Evolutionary conservation across 352 stramenopile genomes (phyloP), one percentile per base, ranked within the genome.

Genomic region (Lagenidium giganteum): DNA sequence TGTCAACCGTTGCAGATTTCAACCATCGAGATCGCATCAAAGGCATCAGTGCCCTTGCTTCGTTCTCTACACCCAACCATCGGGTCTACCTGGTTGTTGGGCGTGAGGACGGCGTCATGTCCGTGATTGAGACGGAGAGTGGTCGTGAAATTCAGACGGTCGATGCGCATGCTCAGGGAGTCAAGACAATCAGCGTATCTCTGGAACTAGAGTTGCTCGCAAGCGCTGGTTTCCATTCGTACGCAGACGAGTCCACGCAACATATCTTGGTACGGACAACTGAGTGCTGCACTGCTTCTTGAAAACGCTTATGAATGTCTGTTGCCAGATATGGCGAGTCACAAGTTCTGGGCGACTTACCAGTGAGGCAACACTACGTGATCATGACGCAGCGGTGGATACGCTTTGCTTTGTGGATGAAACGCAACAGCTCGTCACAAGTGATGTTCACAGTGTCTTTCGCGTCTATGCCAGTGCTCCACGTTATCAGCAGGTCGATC

Each of bases 201-300:
- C 47, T 20, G 5, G 59, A 76, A 13, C 59, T 61, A 28, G 67
- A 78, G 29, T 68, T 64, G 35, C 47, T 90, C 8, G 74, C 77
- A 5, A 87, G 69, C 42, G 64, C 72, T 21, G 71, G 77, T 0
- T 70, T 66, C 21, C 54, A 81, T 32, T 79, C 74, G 18, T 87
- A 83, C 43, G 61, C 72, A 5, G 77, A 90, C 38, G 74, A 90
- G 23, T 76, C 70, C 4, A 80, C 71, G 27, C 44, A 72, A 32
- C 61, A 87, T 34, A 67, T 90, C 18, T 51, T 70, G 21, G 67
- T 80, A 13, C 68, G 66, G 66, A 68, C 64, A 21, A 12, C 9
- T 25, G 11, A 21, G 62, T 27, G 51, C 54, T 8, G 52, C 41
- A 7, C 32, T 21, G 32, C 17, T n/a, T 21, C 32, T n/a, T 39